Evolutionary conservation across 2,329 filamentous ascomycete species (phyloP).

Genomic region (Aspergillus tanneri): DNA sequence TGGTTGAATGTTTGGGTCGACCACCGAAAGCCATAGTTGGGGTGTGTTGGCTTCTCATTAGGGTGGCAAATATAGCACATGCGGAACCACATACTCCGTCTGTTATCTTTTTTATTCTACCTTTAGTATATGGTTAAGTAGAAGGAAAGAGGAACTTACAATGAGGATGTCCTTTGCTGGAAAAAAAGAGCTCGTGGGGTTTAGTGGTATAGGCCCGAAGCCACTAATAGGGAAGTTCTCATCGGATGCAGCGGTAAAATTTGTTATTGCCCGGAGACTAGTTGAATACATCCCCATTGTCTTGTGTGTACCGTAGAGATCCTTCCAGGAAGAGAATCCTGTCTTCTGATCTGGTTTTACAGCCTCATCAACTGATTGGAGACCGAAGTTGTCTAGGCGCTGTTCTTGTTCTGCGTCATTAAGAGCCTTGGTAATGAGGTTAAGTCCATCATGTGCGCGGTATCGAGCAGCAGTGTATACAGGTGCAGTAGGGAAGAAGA

Average conservation of each 20-base stretch:
- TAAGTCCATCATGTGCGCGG: conserved; percentile 44
- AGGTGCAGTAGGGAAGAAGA: conserved; percentile 51
- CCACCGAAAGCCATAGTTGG: background rate
- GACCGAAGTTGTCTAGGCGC: background rate
- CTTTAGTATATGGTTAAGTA: background rate
- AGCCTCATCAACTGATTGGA: background rate
- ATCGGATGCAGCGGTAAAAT: background rate
- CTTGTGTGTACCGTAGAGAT: background rate
- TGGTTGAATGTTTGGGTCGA: background rate
- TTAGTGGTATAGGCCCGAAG: background rate
- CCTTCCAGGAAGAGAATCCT: background rate
- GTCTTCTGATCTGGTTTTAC: background rate
- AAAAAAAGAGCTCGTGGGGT: background rate
- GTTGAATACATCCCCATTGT: background rate
- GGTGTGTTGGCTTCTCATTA: background rate
- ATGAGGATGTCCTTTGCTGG: background rate
- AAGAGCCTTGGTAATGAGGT: conserved; percentile 35
- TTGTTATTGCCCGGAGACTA: background rate
- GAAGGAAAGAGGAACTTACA: background rate
- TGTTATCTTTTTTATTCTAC: background rate
- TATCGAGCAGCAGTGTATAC: conserved; percentile 51
- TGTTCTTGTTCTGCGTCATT: conserved; percentile 4
- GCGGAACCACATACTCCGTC: background rate
- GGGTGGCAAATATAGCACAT: background rate
- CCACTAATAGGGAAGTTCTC: background rate